Evolutionary conservation across 1,139 yeast species (phyloP).

Genomic region (Debaryomyces fabryi): DNA sequence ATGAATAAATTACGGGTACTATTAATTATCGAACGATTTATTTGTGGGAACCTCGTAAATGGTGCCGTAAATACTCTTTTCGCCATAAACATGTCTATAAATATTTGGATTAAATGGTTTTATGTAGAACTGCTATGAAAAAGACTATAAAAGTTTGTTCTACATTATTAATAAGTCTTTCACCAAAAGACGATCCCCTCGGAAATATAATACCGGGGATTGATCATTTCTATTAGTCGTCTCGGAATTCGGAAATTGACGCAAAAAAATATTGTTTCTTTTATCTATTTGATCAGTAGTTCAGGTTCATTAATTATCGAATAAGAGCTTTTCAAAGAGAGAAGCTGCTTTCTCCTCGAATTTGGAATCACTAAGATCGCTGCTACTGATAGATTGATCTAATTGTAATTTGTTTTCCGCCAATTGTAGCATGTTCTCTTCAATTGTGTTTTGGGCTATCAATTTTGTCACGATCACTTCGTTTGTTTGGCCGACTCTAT

Average conservation of each 20-base stretch:
- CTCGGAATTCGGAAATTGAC: constrained; percentile 3
- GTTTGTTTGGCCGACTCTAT: constrained; percentile 92
- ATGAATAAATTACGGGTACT: constrained; percentile 33
- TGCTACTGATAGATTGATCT: constrained; percentile 67
- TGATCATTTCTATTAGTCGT: neutral
- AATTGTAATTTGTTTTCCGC: constrained; percentile 91
- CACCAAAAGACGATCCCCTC: neutral
- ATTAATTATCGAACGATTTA: neutral
- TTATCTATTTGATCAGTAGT: constrained; percentile 12
- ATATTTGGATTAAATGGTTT: neutral
- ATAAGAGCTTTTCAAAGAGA: constrained; percentile 54
- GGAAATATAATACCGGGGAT: constrained; percentile 1
- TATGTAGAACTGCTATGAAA: neutral
- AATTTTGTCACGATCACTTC: constrained; percentile 82
- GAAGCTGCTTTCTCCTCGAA: constrained; percentile 57
- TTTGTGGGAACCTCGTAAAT: neutral
- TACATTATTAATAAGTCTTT: neutral
- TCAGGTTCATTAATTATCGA: constrained; percentile 19
- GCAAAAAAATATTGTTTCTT: neutral
- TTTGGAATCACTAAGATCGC: constrained; percentile 44
- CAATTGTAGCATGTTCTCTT: constrained; percentile 81
- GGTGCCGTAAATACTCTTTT: constrained; percentile 1
- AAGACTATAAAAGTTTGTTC: neutral
- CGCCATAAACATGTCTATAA: constrained; percentile 2
- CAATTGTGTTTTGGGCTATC: constrained; percentile 76